Evolutionary conservation across 2,329 filamentous ascomycete genomes (phyloP).

Genomic region (Xylariaceae sp.): DNA sequence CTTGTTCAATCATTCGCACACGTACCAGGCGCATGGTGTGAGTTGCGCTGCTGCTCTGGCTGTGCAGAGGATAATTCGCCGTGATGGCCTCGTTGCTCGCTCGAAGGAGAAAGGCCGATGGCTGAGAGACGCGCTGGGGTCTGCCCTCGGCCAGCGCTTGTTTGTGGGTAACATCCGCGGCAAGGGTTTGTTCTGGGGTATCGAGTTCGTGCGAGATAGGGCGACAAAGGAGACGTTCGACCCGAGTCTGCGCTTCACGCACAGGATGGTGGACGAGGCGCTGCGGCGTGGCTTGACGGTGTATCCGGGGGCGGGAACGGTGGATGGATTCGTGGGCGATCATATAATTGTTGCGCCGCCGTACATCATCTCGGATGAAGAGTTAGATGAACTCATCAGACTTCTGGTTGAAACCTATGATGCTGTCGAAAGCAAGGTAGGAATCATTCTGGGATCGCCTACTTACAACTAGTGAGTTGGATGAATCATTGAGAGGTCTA

Average conservation of each 20-base stretch:
- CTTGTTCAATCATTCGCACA: slow-evolving; percentile 55
- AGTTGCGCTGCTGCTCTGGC: slow-evolving; percentile 37
- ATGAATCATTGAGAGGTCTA: no score
- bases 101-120: slow-evolving; percentile 31
- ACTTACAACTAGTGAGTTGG: no score
- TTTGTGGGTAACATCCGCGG: slow-evolving; percentile 40
- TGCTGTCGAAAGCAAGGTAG: no score
- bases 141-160: slow-evolving; percentile 30
- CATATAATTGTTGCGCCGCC: slow-evolving; percentile 24
- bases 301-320: slow-evolving; percentile 21
- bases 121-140: slow-evolving; percentile 29
- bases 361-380: no score
- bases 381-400: no score
- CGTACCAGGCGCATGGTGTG: slow-evolving; percentile 42
- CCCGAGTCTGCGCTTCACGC: slow-evolving; percentile 18
- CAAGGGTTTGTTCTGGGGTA: slow-evolving; percentile 40
- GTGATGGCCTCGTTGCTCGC: slow-evolving; percentile 34
- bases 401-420: no score
- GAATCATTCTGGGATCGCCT: no score
- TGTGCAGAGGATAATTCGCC: slow-evolving; percentile 36
- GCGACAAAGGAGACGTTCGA: slow-evolving; percentile 30
- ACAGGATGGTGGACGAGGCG: slow-evolving; percentile 1
- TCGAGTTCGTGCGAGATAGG: slow-evolving; percentile 39
- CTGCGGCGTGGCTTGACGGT: slow-evolving; percentile 10
- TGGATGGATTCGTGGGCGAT: slow-evolving; percentile 18